A percentile compares a stretch with the other conserved stretches of the same genome.
Evolutionary conservation across 2,329 filamentous ascomycete genomes (phyloP).

Genomic region (Paecilomyces sp.): DNA sequence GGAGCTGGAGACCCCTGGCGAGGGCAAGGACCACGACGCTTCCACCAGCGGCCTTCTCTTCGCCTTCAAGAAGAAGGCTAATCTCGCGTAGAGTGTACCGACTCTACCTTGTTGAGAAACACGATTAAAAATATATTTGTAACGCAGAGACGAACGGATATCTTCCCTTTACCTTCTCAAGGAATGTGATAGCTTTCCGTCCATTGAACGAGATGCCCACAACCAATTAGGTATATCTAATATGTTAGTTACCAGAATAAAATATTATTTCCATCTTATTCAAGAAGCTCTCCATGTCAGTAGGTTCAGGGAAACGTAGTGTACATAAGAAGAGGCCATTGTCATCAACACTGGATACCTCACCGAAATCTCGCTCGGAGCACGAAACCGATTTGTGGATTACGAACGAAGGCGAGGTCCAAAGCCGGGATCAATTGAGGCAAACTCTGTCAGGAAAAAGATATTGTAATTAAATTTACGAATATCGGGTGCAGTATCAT

Average conservation of each 20-base stretch:
- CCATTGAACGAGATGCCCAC: background rate
- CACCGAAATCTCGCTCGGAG: background rate
- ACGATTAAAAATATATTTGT: slow-evolving; percentile 8
- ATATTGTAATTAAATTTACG: background rate
- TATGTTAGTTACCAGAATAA: background rate
- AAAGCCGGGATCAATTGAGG: background rate
- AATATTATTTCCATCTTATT: background rate
- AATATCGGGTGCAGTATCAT: background rate
- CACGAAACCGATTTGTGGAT: background rate
- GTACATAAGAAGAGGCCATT: background rate
- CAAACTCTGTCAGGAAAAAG: background rate
- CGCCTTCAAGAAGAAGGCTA: slow-evolving; percentile 77
- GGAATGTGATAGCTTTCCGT: background rate
- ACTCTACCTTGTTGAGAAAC: slow-evolving; percentile 5
- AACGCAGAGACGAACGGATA: slow-evolving; percentile 3
- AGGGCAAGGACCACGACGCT: slow-evolving; percentile 68
- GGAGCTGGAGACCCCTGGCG: slow-evolving; percentile 73
- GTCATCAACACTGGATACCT: background rate
- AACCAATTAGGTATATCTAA: background rate
- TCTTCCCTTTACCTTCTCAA: background rate
- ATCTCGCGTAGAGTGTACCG: slow-evolving; percentile 26
- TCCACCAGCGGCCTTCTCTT: slow-evolving; percentile 85
- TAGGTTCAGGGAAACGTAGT: background rate
- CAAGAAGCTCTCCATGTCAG: background rate
- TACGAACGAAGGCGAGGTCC: background rate